Evolutionary conservation across 2,329 filamentous ascomycete species (phyloP), one percentile per base, ranked within the genome.

Genomic region (Pseudogymnoascus sp.): DNA sequence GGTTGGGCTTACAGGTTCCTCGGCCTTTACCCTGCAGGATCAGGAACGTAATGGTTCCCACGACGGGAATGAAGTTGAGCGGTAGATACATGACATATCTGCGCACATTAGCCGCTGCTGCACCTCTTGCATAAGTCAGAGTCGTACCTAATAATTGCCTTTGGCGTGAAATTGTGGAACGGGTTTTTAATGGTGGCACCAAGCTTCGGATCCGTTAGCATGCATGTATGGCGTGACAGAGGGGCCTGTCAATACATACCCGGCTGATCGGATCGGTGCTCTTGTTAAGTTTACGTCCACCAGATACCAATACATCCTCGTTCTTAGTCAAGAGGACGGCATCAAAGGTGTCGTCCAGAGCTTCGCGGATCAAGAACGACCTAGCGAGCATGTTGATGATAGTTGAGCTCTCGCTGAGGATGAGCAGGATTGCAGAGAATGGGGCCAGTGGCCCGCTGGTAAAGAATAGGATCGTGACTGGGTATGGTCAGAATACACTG

Each of bases 51-150:
- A 87, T 78, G 0, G 93, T 96, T 5, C 93, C 93, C 16, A 96
- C 84, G 0, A 97, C 82, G 0, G 93, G 93, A 61, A 98, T 92
- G 73, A 96, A 92, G 78, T 97, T 98, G 65, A 98, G 81, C 10
- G 93, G 93, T 43, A 96, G 80, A 73, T 96, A 95, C 77, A 97
- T 84, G 66, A 96, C 73, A 70, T 93, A 93, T 65, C 62, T 63
- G 26, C 7, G 14, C 16, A 6, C 26, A n/a, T 53, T 53, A 53
- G 46, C 46, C 4, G 8, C 24, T 53, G 46, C 14, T 16, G 22
- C 35, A n/a, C 4, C 12, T 11, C 35, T 26, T 40, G 12, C 46
- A 38, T n/a, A 38, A 24, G 41, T 59, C 2, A n/a, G n/a, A 12
- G 6, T 71, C 35, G 62, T 73, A 74, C 43, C 90, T 82, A 40